Base-by-base conservation (phyloP, 139 green algal species). In the Chlamydomonas schloesseri region DNA sequence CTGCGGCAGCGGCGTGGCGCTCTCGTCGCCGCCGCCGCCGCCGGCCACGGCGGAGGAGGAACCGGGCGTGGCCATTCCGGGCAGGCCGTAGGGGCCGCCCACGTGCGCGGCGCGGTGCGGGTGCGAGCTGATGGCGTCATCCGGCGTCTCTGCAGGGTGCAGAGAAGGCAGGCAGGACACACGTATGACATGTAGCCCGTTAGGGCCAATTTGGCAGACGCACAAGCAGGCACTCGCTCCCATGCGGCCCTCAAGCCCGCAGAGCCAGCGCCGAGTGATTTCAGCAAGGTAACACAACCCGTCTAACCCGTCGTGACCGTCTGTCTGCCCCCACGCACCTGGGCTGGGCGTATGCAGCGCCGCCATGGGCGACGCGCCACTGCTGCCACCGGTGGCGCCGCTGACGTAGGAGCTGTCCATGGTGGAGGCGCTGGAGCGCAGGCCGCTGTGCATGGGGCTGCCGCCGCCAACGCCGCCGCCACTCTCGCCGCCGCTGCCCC, bases 401-500 rank as follows among this genome's bases (percentile, higher is more conserved):
- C 14, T 34, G 15, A 29, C 53, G n/a, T 75, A 74, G 37, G 58
- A 82, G 17, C 37, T 67, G 71, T 84, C 78, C 46, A 74, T 34
- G 13, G 76, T 83, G 3, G 76, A 83, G 26, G 57, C 37, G 21
- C 64, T 75, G 4, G 76, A 62, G 60, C 76, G 34, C 21, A 36
- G 18, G 28, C 20, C 31, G 31, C 53, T 33, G 31, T 29, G 26
- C 13, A 20, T 70, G 28, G 31, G 53, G 17, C 69, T 71, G 74
- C 74, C 36, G 55, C 74, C 73, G 31, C 33, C 73, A 8, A 8
- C 53, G 50, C n/a, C 71, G 34, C 29, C 42, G 71, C 71, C 71
- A n/a, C n/a, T n/a, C 21, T 29, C 31, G 73, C 31, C 34, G 73
- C 47, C 3, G 73, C 71, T 33, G 37, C 71, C 71, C 31, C 50